Evolutionary conservation across 768 basidiomycete species (phyloP).

Genomic region (Wakefieldia striispora): DNA sequence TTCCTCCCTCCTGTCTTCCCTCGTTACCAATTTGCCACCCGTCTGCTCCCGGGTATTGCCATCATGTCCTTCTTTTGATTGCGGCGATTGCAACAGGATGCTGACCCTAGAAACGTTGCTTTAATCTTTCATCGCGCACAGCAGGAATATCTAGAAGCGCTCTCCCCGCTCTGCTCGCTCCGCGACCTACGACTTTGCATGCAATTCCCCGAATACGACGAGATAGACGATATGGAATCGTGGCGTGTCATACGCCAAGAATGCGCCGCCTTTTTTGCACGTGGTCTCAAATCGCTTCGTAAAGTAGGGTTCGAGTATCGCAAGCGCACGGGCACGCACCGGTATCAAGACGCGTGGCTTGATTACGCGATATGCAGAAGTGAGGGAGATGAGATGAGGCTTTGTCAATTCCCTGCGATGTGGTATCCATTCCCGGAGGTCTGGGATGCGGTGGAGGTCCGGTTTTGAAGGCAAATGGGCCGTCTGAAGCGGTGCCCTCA

Average conservation of each 20-base stretch:
- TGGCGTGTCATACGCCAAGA: constrained; percentile 31
- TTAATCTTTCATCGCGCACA: constrained; percentile 26
- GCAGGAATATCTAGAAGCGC: constrained; percentile 36
- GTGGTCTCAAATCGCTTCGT: constrained; percentile 29
- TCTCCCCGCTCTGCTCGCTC: constrained; percentile 26
- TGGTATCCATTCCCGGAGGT: constrained; percentile 37
- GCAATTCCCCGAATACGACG: constrained; percentile 36
- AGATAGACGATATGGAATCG: constrained; percentile 30
- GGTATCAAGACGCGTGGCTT: constrained; percentile 37
- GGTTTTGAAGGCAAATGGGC: constrained; percentile 16
- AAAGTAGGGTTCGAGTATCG: constrained; percentile 37
- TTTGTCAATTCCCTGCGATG: constrained; percentile 25
- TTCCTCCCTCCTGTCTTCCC: constrained; percentile 12
- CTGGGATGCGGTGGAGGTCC: constrained; percentile 27
- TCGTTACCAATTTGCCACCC: constrained; percentile 9
- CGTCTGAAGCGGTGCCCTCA: too few relatives aligned
- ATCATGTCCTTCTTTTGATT: constrained; percentile 21
- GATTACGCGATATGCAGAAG: constrained; percentile 29
- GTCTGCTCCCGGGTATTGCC: constrained; percentile 12
- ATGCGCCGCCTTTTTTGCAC: constrained; percentile 29
- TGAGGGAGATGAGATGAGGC: constrained; percentile 17
- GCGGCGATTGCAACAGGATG: constrained; percentile 21
- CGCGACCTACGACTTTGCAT: constrained; percentile 35
- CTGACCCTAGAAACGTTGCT: constrained; percentile 31
- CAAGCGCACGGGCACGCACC: constrained; percentile 35